Percentiles rank a stretch among this genome's conserved stretches.
Evolutionary conservation across 1,284 basidiomycete species (phyloP).

Genomic region (Caloboletus inedulis): DNA sequence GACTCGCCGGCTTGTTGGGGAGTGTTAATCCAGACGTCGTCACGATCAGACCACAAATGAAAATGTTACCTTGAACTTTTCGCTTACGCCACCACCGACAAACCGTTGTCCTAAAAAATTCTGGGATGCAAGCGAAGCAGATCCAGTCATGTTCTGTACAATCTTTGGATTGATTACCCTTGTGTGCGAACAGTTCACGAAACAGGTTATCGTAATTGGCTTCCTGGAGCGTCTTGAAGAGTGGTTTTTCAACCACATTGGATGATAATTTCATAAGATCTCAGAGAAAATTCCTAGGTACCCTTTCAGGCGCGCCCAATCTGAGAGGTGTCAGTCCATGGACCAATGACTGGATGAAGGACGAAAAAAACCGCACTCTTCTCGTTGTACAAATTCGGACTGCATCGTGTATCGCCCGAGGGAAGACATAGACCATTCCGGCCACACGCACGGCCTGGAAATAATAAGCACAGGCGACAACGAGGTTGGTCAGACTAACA

Average conservation of each 20-base stretch:
- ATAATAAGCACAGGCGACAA: not conserved
- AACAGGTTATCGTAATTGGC: slow-evolving; percentile 7
- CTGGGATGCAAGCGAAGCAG: slow-evolving; percentile 3
- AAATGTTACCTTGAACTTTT: slow-evolving; percentile 6
- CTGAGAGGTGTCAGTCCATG: not conserved
- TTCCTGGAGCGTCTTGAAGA: slow-evolving; percentile 4
- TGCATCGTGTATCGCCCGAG: not conserved
- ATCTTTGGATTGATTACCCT: slow-evolving; percentile 2
- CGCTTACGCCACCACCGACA: slow-evolving; percentile 15
- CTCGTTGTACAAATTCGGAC: slow-evolving; percentile 13
- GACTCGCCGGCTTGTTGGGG: not conserved
- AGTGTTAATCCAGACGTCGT: not conserved
- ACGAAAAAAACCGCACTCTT: slow-evolving; percentile 3
- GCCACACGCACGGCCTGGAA: slow-evolving; percentile 9
- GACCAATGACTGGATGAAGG: not conserved
- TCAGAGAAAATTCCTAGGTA: not conserved
- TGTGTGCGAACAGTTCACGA: slow-evolving; percentile 13
- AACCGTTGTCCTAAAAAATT: slow-evolving; percentile 9
- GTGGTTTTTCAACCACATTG: slow-evolving; percentile 7
- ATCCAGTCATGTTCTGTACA: slow-evolving; percentile 14
- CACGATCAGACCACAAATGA: not conserved
- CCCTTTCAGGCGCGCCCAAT: slow-evolving; percentile 12
- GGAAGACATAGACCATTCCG: not conserved
- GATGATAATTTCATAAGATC: not conserved
- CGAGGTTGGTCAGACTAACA: slow-evolving; percentile 3